Evolutionary conservation across 257 asterid genomes (phyloP).

Genomic region (Nicotiana attenuata): DNA sequence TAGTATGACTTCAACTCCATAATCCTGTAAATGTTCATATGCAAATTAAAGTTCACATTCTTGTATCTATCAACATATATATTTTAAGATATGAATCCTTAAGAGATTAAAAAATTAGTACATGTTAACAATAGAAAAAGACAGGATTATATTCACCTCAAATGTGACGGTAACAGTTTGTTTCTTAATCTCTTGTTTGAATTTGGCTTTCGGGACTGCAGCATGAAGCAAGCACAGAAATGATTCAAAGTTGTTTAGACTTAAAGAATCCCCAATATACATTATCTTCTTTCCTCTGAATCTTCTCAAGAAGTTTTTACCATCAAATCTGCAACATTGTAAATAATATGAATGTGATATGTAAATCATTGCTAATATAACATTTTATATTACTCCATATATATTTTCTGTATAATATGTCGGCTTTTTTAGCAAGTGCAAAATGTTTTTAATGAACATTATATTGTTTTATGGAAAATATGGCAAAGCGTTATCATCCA

Average conservation of each 20-base stretch:
- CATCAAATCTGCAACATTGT: slow-evolving; percentile 43
- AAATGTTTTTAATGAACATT: not conserved
- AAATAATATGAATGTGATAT: not conserved
- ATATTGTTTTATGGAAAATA: not conserved
- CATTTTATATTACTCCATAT: not conserved
- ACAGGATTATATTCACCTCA: slow-evolving; percentile 22
- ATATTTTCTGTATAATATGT: not conserved
- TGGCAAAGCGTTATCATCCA: not conserved
- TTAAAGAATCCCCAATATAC: slow-evolving; percentile 68
- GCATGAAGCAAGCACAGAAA: slow-evolving; percentile 43
- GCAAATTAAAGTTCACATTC: too few relatives aligned
- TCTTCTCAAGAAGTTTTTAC: slow-evolving; percentile 32
- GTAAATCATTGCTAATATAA: not conserved
- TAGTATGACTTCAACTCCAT: slow-evolving; percentile 19
- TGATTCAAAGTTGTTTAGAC: slow-evolving; percentile 47
- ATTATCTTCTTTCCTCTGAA: slow-evolving; percentile 49
- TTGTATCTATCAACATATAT: too few relatives aligned
- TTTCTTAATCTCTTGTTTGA: not conserved
- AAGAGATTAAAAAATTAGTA: not conserved
- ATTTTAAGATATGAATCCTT: not conserved
- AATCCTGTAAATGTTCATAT: slow-evolving; percentile 19
- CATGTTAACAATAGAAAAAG: not conserved
- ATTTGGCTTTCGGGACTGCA: slow-evolving; percentile 20
- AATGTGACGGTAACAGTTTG: slow-evolving; percentile 28
- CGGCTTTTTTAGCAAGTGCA: not conserved